Evolutionary conservation across 768 basidiomycete genomes (phyloP).

Genomic region (Rhodotorula taiwanensis): DNA sequence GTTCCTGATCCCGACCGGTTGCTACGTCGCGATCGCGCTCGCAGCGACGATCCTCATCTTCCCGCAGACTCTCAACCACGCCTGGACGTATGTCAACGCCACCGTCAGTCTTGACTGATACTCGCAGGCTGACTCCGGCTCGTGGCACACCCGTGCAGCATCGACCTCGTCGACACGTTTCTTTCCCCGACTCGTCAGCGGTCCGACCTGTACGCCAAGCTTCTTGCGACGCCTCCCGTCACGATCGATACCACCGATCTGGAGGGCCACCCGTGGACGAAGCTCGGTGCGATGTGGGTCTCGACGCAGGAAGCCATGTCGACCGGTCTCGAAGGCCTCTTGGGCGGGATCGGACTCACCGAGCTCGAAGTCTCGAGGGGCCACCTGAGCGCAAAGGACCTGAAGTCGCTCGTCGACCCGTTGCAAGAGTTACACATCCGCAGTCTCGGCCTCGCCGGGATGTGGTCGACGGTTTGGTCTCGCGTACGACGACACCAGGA

Average conservation of each 20-base stretch:
- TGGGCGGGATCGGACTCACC: conserved; percentile 5
- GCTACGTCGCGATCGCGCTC: conserved; percentile 53
- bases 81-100: conserved; percentile 41
- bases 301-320: conserved; percentile 11
- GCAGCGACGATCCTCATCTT: conserved; percentile 52
- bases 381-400: conserved; percentile 18
- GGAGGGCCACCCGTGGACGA: too few relatives aligned
- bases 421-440: conserved; percentile 22
- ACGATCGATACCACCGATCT: background rate
- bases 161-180: conserved; percentile 39
- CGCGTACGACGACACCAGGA: background rate
- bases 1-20: conserved; percentile 47
- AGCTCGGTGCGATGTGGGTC: background rate
- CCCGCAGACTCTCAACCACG: conserved; percentile 53
- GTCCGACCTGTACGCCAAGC: conserved; percentile 23
- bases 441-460: conserved; percentile 13
- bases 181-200: conserved; percentile 39
- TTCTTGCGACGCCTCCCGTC: conserved; percentile 16
- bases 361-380: conserved; percentile 32
- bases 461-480: conserved; percentile 12
- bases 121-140: background rate
- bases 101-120: too few relatives aligned
- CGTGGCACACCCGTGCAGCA: conserved; percentile 6
- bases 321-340: conserved; percentile 18
- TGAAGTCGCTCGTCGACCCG: conserved; percentile 3